Conservation (phyloP, 2,329 filamentous ascomycete genomes). For the Pseudogymnoascus sp. region DNA sequence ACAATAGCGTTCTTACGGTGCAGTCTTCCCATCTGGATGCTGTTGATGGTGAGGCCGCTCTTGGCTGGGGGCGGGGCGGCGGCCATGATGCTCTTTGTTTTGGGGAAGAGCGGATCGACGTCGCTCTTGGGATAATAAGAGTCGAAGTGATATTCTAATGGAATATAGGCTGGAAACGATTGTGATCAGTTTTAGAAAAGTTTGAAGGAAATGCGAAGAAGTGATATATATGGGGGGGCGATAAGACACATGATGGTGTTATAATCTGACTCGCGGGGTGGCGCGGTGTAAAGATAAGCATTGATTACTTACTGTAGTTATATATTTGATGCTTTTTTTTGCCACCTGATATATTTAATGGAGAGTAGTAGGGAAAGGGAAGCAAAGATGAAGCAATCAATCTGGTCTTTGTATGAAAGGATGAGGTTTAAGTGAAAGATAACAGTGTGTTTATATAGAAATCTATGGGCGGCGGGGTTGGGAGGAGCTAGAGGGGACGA, state of each 20-base stretch:
- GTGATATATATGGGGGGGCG: background rate
- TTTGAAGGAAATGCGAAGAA: background rate
- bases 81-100: background rate
- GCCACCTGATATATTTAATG: background rate
- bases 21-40: constrained; percentile 29
- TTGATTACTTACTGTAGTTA: background rate
- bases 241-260: background rate
- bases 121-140: background rate
- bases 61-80: background rate
- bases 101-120: background rate
- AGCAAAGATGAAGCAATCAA: background rate
- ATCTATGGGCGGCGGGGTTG: background rate
- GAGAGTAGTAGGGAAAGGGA: background rate
- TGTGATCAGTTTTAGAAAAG: background rate
- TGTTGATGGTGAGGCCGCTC: constrained; percentile 26
- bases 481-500: constrained; percentile 1
- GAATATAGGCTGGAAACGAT: background rate
- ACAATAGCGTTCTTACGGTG: constrained; percentile 41
- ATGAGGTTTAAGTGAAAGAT: background rate
- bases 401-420: background rate
- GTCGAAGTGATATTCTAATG: background rate
- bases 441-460: background rate
- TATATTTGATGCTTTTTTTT: background rate
- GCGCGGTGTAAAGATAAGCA: background rate
- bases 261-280: constrained; percentile 4